Evolutionary conservation across 164 flowering plant species (phyloP), one percentile per base, ranked within the genome.

Genomic region (Berberis vulgaris): DNA sequence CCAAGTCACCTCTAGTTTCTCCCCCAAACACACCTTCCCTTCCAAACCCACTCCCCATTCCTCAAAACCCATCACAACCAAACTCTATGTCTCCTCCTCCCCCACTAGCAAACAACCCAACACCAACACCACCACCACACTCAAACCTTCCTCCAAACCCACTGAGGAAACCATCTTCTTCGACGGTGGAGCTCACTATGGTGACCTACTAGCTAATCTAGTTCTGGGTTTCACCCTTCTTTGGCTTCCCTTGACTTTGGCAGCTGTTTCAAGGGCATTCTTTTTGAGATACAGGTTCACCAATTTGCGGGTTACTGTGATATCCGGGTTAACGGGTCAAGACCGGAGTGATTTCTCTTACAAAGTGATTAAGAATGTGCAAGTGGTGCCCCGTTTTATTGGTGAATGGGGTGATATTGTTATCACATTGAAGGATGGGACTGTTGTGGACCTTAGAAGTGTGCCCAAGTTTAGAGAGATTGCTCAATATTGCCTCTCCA

Each of bases 401-500:
- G 98, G 98, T 3, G 98, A 90, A 64, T 93, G 98, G 98, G 98
- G 98, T 45, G 98, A 93, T 60, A 75, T 93, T 68, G 61, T 93
- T 43, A 90, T 93, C 56, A 93, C 97, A 0, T 66, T 93, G 72
- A 81, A 78, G 59, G 98, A 93, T 74, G 97, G 96, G 0, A 88
- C 97, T 8, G 84, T 81, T 74, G 95, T 93, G 47, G 98, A 93
- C 65, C 79, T 93, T 1, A 81, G 97, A 70, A 93, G 98, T 72
- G 96, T 93, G 45, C 98, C 98, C 42, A 88, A 76, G 69, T 93
- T 93, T 64, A 82, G 98, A 69, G 94, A 93, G 71, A 81, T 93
- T 67, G 96, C 98, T 0, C 73, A 84, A 69, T 93, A 90, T 45
- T 90, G 97, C 67, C 75, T 79, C 7, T 66, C 80, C 42, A 84